Evolutionary conservation across 2,329 filamentous ascomycete species (phyloP).

Genomic region (Tetracladium maxilliforme): DNA sequence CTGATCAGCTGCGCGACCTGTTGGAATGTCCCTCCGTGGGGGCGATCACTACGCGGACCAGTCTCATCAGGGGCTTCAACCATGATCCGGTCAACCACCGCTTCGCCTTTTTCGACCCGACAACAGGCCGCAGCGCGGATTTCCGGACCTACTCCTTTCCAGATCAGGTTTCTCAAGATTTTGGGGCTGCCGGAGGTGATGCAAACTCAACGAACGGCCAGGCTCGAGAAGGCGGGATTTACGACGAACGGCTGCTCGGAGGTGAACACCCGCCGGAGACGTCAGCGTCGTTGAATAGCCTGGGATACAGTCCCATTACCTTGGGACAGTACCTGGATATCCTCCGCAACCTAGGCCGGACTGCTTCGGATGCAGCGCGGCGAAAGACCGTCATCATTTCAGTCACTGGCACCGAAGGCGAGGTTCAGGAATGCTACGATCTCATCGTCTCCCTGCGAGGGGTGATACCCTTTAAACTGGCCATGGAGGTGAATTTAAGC

Average conservation of each 20-base stretch:
- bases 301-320: slow-evolving; percentile 57
- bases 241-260: slow-evolving; percentile 3
- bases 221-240: not conserved
- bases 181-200: slow-evolving; percentile 7
- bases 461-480: slow-evolving; percentile 31
- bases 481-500: slow-evolving; percentile 64
- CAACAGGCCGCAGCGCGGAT: slow-evolving; percentile 13
- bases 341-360: slow-evolving; percentile 28
- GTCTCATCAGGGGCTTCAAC: slow-evolving; percentile 46
- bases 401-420: slow-evolving; percentile 47
- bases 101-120: slow-evolving; percentile 47
- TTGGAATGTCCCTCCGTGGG: slow-evolving; percentile 49
- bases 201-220: too few relatives aligned
- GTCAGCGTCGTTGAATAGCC: slow-evolving; percentile 50
- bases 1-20: slow-evolving; percentile 43
- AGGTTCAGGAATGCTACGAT: slow-evolving; percentile 41
- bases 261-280: slow-evolving; percentile 10
- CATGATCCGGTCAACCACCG: slow-evolving; percentile 47
- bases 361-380: slow-evolving; percentile 3
- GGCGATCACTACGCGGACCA: slow-evolving; percentile 62
- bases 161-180: slow-evolving; percentile 10
- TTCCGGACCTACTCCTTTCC: slow-evolving; percentile 9
- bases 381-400: slow-evolving; percentile 50
- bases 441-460: slow-evolving; percentile 22
- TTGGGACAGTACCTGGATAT: slow-evolving; percentile 44